Base-by-base conservation (phyloP, 2,329 filamentous ascomycete species). In the Orbilia brochopaga region DNA sequence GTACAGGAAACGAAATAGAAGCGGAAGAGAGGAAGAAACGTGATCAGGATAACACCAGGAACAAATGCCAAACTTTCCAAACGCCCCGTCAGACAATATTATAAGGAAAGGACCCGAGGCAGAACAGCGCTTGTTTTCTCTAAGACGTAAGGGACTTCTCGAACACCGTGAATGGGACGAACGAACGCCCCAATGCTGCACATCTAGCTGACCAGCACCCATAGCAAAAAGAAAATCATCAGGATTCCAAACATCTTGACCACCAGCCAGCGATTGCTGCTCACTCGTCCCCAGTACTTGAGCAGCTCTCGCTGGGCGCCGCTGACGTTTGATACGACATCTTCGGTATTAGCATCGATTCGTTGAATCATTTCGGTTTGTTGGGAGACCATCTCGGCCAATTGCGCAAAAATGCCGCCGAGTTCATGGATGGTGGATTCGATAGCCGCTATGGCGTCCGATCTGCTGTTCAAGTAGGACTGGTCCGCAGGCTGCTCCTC, bases 361-460 rank as follows among this genome's bases (percentile, higher is more conserved):
- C 93, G 85, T 80, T 97, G 91, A 75, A 99, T 96, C 89, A 96
- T 96, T 80, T 97, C 94, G 73, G 90, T 91, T 81, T 99, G 94
- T 79, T 99, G 93, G 62, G 90, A 91, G 30, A 99, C 94, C 94
- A 99, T 97, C 75, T 91, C 88, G 37, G 94, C 93, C 55, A 99
- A 82, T 80, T 99, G 93, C 7, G 92, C 91, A 79, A 97, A 97
- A 73, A 97, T 97, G 13, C 89, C 84, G 27, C 94, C 94, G 0
- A 99, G 83, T 79, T 99, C 94, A 74, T 86, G 87, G 76, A 99
- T 99, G 1, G 94, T 99, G 76, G 90, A 88, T 80, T 99, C 94
- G 70, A 99, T 99, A 2, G 92, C 90, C 78, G 97, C 93, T 74
- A 99, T 97, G 0, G 94, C 94, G 79, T 97, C 91, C 17, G 93